Percentiles rank a stretch among this genome's conserved stretches.
Evolutionary conservation across 108 stramenopile species (phyloP).

Genomic region (Epithemia pelagica): DNA sequence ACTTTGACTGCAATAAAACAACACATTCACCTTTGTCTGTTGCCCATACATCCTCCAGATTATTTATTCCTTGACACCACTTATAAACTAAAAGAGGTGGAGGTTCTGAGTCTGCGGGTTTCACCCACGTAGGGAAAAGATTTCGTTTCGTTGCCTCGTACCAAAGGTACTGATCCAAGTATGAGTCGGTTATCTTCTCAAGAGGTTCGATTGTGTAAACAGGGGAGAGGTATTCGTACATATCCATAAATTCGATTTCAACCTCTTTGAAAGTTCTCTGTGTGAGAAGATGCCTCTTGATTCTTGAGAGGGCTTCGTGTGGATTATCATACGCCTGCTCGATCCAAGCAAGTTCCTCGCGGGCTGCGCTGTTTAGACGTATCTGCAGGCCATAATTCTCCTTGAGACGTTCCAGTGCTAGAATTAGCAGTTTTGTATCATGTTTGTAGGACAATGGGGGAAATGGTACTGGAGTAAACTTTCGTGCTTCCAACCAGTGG

Average conservation of each 20-base stretch:
- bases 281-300: conserved; percentile 97
- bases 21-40: conserved; percentile 92
- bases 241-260: conserved; percentile 98
- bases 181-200: conserved; percentile 99
- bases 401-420: conserved; percentile 98
- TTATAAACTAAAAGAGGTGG: conserved; percentile 98
- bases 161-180: conserved; percentile 99
- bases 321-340: conserved; percentile 99
- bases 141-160: conserved; percentile 99
- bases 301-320: conserved; percentile 96
- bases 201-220: conserved; percentile 97
- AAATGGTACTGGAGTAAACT: conserved; percentile 98
- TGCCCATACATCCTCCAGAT: conserved; percentile 95
- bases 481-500: conserved; percentile 98
- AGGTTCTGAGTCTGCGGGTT: conserved; percentile 98
- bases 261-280: conserved; percentile 99
- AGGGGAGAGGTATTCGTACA: conserved; percentile 95
- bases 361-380: conserved; percentile 90
- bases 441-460: conserved; percentile 99
- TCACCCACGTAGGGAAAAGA: conserved; percentile 95
- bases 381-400: conserved; percentile 92
- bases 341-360: conserved; percentile 97
- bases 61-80: conserved; percentile 99
- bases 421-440: conserved; percentile 99
- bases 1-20: conserved; percentile 93